Percentiles rank a stretch among this genome's conserved stretches.
phyloP scores from a whole-genome alignment of 1,284 basidiomycete genomes.

The Ganoderma resinaceum region DNA sequence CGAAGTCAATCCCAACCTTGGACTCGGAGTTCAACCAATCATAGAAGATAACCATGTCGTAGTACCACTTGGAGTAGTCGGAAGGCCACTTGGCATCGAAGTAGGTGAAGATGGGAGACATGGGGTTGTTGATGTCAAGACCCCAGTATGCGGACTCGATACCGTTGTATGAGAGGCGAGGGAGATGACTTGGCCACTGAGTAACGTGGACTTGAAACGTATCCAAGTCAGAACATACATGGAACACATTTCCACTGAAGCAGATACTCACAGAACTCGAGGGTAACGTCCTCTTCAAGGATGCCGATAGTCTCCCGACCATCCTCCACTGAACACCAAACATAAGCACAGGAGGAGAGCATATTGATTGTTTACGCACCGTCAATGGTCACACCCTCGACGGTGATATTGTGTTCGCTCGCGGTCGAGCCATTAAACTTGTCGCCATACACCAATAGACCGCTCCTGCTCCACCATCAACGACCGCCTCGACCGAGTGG shows the following conservation, averaged over 20 bases:
- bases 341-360: neutral
- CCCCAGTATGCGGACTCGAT: conserved; percentile 20
- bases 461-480: conserved; percentile 16
- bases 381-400: conserved; percentile 18
- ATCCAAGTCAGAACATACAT: neutral
- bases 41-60: conserved; percentile 27
- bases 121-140: conserved; percentile 26
- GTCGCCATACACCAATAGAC: conserved; percentile 20
- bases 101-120: conserved; percentile 27
- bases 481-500: neutral
- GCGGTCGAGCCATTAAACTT: conserved; percentile 9
- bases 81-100: conserved; percentile 22
- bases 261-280: conserved; percentile 24
- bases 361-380: conserved; percentile 9
- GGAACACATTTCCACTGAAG: neutral
- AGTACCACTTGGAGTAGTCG: conserved; percentile 27
- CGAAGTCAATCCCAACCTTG: conserved; percentile 19
- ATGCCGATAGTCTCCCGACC: conserved; percentile 18
- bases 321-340: conserved; percentile 7
- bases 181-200: conserved; percentile 19
- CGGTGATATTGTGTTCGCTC: conserved; percentile 13
- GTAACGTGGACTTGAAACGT: conserved; percentile 9
- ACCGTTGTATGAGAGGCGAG: conserved; percentile 10
- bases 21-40: conserved; percentile 22
- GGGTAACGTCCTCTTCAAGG: conserved; percentile 21